Evolutionary conservation across 345 rosid species (phyloP).

Genomic region (Psidium guajava): DNA sequence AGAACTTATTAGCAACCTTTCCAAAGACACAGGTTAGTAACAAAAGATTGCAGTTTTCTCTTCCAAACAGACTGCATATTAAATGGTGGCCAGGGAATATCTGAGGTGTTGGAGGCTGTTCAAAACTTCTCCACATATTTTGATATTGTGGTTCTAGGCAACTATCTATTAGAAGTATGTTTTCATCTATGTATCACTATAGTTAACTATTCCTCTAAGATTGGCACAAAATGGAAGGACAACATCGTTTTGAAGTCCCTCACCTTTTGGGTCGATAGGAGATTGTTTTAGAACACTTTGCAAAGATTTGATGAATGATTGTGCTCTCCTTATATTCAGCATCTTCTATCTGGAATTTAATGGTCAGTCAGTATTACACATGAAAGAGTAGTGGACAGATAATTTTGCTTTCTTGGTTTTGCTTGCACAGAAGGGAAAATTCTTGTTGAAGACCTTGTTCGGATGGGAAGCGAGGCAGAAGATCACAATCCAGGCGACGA

Average conservation of each 20-base stretch:
- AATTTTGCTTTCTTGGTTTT: background rate
- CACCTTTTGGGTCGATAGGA: background rate
- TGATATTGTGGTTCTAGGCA: background rate
- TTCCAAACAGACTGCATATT: background rate
- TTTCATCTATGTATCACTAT: background rate
- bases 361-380: background rate
- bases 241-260: background rate
- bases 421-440: constrained; percentile 66
- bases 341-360: background rate
- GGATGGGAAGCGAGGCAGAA: constrained; percentile 58
- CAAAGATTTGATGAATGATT: background rate
- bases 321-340: background rate
- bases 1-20: constrained; percentile 77
- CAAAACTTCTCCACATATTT: background rate
- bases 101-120: background rate
- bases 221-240: background rate
- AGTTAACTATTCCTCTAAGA: background rate
- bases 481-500: constrained; percentile 33
- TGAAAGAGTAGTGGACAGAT: background rate
- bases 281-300: background rate
- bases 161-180: background rate
- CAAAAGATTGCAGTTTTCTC: background rate
- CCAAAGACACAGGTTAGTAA: constrained; percentile 74
- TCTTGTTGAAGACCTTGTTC: constrained; percentile 74
- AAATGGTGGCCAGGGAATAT: background rate